Evolutionary conservation across 1,284 basidiomycete species (phyloP).

Genomic region (Ceratobasidium sp.): DNA sequence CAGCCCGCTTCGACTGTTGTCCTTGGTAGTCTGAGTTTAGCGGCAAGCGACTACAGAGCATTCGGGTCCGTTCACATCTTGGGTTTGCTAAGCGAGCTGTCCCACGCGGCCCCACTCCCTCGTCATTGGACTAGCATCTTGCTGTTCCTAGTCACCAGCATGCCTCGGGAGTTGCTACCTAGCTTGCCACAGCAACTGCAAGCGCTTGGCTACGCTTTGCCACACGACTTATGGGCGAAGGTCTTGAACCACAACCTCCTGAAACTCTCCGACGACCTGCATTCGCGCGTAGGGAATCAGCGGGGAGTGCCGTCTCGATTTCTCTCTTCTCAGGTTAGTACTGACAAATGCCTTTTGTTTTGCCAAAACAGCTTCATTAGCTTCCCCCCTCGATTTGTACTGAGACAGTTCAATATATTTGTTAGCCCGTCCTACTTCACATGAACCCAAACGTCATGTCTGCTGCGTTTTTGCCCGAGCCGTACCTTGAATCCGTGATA

Average conservation of each 20-base stretch:
- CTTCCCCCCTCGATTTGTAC: conserved; percentile 40
- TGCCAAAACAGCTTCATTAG: conserved; percentile 45
- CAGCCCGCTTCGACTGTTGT: background rate
- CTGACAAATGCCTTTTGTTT: conserved; percentile 45
- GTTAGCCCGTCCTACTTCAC: conserved; percentile 41
- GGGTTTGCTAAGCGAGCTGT: background rate
- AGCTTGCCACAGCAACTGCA: conserved; percentile 5
- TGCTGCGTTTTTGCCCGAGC: conserved; percentile 17
- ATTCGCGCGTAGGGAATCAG: conserved; percentile 22
- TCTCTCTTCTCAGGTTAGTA: conserved; percentile 56
- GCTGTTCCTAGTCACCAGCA: conserved; percentile 13
- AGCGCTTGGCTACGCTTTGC: background rate
- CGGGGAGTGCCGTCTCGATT: conserved; percentile 53
- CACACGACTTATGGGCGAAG: background rate
- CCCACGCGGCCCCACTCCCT: background rate
- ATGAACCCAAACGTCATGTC: conserved; percentile 41
- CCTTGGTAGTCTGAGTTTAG: conserved; percentile 11
- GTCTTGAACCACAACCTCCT: background rate
- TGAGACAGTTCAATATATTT: conserved; percentile 42
- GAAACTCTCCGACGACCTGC: conserved; percentile 11
- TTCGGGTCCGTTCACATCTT: conserved; percentile 6
- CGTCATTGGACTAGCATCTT: conserved; percentile 12
- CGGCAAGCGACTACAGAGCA: conserved; percentile 18
- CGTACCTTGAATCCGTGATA: conserved; percentile 24
- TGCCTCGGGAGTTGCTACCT: conserved; percentile 10